Evolutionary conservation across 139 green algal genomes (phyloP).

Genomic region (Ettlia oleoabundans): DNA sequence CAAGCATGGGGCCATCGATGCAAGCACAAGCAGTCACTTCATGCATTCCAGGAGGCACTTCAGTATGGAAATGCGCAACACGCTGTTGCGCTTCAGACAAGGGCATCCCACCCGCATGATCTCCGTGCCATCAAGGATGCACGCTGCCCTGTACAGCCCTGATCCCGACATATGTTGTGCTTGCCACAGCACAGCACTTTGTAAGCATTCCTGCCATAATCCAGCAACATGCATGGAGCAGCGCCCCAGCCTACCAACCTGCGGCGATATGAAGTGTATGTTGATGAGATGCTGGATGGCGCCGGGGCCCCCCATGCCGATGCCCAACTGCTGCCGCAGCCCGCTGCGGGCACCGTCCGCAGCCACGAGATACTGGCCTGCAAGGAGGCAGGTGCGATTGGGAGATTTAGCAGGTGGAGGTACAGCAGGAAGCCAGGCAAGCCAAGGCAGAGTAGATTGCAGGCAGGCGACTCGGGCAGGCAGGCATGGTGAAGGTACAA

Average conservation of each 20-base stretch:
- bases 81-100: too few species aligned
- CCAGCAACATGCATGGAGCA: not conserved
- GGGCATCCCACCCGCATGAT: too few species aligned
- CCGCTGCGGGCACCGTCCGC: slow-evolving; percentile 77
- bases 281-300: slow-evolving; percentile 89
- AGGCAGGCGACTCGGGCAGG: too few species aligned
- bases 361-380: slow-evolving; percentile 60
- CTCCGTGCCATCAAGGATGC: too few species aligned
- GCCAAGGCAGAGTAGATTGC: not conserved
- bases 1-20: too few species aligned
- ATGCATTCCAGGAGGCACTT: not conserved
- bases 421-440: not conserved
- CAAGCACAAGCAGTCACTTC: not conserved
- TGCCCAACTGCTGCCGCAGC: slow-evolving; percentile 55
- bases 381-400: slow-evolving; percentile 1
- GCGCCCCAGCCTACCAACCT: slow-evolving; percentile 21
- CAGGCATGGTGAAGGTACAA: too few species aligned
- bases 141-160: not conserved
- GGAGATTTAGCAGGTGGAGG: slow-evolving; percentile 5
- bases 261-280: slow-evolving; percentile 81
- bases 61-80: too few species aligned
- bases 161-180: not conserved
- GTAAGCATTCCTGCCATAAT: not conserved
- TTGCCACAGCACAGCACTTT: too few species aligned
- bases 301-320: slow-evolving; percentile 61